Conservation (phyloP, 768 basidiomycete genomes). For the Suillus fuscotomentosus region DNA sequence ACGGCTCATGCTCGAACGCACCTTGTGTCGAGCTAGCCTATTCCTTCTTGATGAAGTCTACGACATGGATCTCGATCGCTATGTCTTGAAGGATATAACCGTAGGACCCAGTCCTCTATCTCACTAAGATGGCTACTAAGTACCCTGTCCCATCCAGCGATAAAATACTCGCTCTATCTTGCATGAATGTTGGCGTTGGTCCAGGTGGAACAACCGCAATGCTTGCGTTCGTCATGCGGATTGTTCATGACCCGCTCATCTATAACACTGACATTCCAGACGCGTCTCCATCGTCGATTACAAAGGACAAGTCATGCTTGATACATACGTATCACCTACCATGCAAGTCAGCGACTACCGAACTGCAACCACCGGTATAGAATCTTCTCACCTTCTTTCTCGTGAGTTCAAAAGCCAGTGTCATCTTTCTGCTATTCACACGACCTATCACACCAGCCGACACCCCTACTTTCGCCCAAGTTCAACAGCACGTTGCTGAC, state of each 20-base stretch:
- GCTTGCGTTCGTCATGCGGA: constrained; percentile 60
- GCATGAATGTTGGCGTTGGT: constrained; percentile 73
- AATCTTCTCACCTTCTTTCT: constrained; percentile 37
- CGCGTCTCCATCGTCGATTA: constrained; percentile 57
- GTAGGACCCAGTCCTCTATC: constrained; percentile 17
- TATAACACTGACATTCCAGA: constrained; percentile 26
- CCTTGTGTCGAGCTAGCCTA: background rate
- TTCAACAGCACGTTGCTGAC: constrained; percentile 65
- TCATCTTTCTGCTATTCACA: constrained; percentile 1
- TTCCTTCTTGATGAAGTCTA: background rate
- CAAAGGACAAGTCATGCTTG: constrained; percentile 56
- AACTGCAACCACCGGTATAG: constrained; percentile 60
- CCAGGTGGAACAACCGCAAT: constrained; percentile 80
- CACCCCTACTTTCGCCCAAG: constrained; percentile 54
- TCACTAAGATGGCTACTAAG: constrained; percentile 29
- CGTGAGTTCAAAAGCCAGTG: constrained; percentile 28
- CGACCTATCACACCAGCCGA: constrained; percentile 18
- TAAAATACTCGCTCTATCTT: constrained; percentile 60
- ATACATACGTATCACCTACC: constrained; percentile 68
- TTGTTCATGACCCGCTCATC: constrained; percentile 3
- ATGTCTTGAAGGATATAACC: constrained; percentile 1
- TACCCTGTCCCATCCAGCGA: constrained; percentile 35
- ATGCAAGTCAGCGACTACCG: constrained; percentile 70
- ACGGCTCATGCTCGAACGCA: background rate
- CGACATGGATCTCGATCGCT: background rate